Conservation (phyloP, 2,329 filamentous ascomycete genomes). For the Fusarium sp. region DNA sequence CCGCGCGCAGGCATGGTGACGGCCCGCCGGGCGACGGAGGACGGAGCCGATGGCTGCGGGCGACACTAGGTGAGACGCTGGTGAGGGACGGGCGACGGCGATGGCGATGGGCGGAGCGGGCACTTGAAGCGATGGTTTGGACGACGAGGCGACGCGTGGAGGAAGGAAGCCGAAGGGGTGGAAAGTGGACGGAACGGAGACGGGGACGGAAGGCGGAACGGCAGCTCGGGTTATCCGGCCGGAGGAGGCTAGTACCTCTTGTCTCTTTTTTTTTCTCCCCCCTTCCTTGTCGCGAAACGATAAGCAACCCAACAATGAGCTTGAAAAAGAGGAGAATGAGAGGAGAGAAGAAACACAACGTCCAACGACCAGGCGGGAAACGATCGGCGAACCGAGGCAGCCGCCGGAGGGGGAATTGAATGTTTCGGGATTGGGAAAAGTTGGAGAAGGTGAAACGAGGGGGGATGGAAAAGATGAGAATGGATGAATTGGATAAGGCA, state of each 20-base stretch:
- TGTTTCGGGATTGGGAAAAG: neutral
- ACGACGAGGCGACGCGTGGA: constrained; percentile 11
- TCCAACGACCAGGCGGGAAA: constrained; percentile 8
- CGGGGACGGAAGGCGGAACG: constrained; percentile 34
- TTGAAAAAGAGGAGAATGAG: constrained; percentile 9
- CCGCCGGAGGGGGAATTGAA: constrained; percentile 14
- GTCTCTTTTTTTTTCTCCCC: neutral
- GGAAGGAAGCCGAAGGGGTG: constrained; percentile 24
- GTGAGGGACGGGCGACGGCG: neutral
- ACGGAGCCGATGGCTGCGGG: constrained; percentile 33
- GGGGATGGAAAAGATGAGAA: neutral
- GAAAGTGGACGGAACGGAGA: constrained; percentile 29
- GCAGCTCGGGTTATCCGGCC: constrained; percentile 33
- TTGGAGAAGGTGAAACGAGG: neutral
- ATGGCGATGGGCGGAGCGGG: constrained; percentile 14
- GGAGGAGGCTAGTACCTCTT: constrained; percentile 18
- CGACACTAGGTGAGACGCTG: constrained; percentile 18
- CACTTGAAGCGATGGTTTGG: constrained; percentile 5
- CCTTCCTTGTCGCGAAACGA: constrained; percentile 2
- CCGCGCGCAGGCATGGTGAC: constrained; percentile 54
- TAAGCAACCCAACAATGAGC: constrained; percentile 10
- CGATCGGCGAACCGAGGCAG: constrained; percentile 34
- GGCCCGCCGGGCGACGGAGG: constrained; percentile 42
- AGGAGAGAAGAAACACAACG: neutral
- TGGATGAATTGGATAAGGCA: neutral